These are phyloP conservation scores for Lachnellula occidentalis DNA, from an alignment of 2,329 filamentous ascomycete species.

Conservation along the genomic window DNA sequence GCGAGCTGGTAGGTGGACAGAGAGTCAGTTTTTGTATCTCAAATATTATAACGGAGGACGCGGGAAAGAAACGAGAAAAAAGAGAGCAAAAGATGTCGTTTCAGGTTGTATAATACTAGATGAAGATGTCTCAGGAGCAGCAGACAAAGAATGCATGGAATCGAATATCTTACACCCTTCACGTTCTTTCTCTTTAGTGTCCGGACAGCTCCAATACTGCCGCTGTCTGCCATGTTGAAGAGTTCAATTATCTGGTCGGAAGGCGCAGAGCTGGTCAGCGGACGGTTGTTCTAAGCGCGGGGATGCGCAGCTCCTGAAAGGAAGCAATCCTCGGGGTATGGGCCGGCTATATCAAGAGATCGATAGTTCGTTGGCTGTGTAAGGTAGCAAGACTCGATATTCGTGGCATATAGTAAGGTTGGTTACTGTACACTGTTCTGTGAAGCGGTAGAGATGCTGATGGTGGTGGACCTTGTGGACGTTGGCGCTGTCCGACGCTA, in stretches of 20 bases:
- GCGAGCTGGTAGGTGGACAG: slow-evolving; percentile 47
- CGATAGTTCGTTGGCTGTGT: background rate
- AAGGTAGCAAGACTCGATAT: background rate
- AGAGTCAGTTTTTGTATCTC: no score
- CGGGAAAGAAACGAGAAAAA: no score
- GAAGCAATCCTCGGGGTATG: background rate
- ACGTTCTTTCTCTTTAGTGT: slow-evolving; percentile 99
- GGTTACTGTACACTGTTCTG: background rate
- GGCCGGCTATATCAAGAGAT: background rate
- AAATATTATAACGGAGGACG: no score
- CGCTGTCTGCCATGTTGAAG: slow-evolving; percentile 44
- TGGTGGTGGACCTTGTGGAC: background rate
- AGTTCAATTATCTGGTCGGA: background rate
- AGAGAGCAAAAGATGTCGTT: no score
- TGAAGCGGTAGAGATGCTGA: background rate
- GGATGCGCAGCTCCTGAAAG: background rate
- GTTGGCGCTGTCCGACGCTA: slow-evolving; percentile 2
- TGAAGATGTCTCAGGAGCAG: no score
- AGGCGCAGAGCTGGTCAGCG: background rate
- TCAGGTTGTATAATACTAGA: no score
- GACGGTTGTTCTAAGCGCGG: slow-evolving; percentile 1
- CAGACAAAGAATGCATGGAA: no score
- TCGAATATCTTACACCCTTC: slow-evolving; percentile 53
- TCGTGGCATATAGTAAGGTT: background rate
- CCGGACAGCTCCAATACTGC: slow-evolving; percentile 55